Base-by-base conservation (phyloP, 2,329 filamentous ascomycete species). In the Fusarium tanahbumbuense region DNA sequence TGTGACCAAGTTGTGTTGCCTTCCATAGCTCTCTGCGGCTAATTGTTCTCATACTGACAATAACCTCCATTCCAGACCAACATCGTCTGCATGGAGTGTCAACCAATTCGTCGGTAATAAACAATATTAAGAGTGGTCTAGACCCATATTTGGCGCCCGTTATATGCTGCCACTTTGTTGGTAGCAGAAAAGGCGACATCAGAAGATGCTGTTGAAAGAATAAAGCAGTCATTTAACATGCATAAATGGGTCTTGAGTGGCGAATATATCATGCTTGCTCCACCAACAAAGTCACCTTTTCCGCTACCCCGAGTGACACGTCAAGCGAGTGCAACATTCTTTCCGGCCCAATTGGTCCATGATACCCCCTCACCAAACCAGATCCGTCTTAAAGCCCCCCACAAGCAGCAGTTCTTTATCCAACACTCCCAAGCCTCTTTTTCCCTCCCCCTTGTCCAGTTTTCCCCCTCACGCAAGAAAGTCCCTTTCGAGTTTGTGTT, bases 381-480 rank as follows among this genome's bases (percentile, higher is more conserved):
- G 2, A 41, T 41, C 11, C 18, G 49, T 6, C 13, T 7, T 28
- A 16, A 41, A 1, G 13, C n/a, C 30, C 28, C 28, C 44, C 54
- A 56, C 44, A 28, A 28, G 15, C 23, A 49, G 11, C 11, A 6
- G 15, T 40, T 25, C 27, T 56, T 40, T 49, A 23, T 49, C 27
- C n/a, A 28, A 23, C 34, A n/a, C 3, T 41, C 23, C 34, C 23
- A 42, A 52, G 49, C 25, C 49, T 41, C 23, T 20, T 53, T 34
- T 34, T 15, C 22, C 22, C 6, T 23, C 18, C 18, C 25, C 28
- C 23, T 56, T 25, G 28, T n/a, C 18, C 16, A 30, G 15, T 49
- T 56, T 37, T 37, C 34, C 54, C 54, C 54, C 54, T 56, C 54
- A 56, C 44, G 34, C 30, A 22, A 52, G 34, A 7, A 40, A 40